These are phyloP conservation scores for Metschnikowia cubensis DNA, from an alignment of 805 yeast genomes.

Conservation along the genomic window DNA sequence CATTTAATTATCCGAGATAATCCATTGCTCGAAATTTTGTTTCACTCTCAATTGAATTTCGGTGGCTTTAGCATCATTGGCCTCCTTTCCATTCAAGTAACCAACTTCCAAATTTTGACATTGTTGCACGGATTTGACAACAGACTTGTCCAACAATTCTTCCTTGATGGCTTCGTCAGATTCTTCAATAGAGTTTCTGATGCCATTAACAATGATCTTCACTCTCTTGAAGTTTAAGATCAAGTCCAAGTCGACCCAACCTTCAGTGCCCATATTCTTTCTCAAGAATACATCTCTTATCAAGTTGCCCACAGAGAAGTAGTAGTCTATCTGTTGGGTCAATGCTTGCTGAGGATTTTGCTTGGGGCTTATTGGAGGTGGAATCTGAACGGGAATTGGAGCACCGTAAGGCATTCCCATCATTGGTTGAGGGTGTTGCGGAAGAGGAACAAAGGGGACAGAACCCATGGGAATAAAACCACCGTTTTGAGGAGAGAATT, in stretches of 20 bases:
- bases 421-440: constrained; percentile 25
- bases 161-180: constrained; percentile 17
- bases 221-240: constrained; percentile 75
- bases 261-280: constrained; percentile 66
- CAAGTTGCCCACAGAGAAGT: constrained; percentile 83
- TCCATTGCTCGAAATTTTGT: constrained; percentile 61
- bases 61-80: constrained; percentile 30
- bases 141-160: constrained; percentile 23
- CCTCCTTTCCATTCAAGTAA: constrained; percentile 32
- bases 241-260: constrained; percentile 61
- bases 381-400: constrained; percentile 27
- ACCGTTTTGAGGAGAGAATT: constrained; percentile 13
- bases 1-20: constrained; percentile 43
- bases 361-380: constrained; percentile 46
- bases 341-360: constrained; percentile 44
- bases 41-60: constrained; percentile 60
- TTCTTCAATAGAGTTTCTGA: constrained; percentile 31
- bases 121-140: constrained; percentile 51
- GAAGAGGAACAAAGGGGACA: constrained; percentile 18
- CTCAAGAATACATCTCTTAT: constrained; percentile 80
- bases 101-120: constrained; percentile 51
- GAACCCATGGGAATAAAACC: constrained; percentile 21
- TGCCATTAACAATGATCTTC: constrained; percentile 46
- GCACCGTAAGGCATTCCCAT: constrained; percentile 18
- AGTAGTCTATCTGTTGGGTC: constrained; percentile 75